These are phyloP conservation scores for Zymoseptoria crescenta DNA, from an alignment of 2,329 filamentous ascomycete species.

Conservation along the genomic window DNA sequence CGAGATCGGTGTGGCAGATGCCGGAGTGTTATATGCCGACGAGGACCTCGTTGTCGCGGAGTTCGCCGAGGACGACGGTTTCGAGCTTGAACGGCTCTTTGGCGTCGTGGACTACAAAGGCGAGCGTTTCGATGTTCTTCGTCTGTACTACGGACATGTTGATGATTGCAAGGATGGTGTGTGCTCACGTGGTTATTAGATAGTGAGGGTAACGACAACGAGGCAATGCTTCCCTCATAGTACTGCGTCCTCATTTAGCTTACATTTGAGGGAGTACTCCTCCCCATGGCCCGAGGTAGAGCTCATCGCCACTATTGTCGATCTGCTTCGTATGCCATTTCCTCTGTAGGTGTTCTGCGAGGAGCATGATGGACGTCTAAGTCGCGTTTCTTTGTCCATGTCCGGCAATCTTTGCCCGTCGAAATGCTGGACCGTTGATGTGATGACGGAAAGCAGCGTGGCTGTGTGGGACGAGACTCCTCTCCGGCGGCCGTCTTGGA, in stretches of 20 bases:
- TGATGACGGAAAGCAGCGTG: too few species aligned
- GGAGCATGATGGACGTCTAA: too few species aligned
- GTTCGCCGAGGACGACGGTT: constrained; percentile 8
- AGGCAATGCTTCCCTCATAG: not conserved
- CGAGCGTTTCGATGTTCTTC: constrained; percentile 2
- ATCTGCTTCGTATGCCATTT: not conserved
- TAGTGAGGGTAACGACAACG: not conserved
- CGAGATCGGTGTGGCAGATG: constrained; percentile 20
- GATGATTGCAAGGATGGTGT: not conserved
- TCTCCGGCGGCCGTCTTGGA: too few species aligned
- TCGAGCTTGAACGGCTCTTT: constrained; percentile 16
- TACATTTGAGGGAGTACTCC: not conserved
- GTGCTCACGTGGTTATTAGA: not conserved
- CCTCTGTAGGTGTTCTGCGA: too few species aligned
- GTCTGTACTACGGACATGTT: not conserved
- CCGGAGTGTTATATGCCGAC: constrained; percentile 18
- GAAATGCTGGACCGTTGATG: too few species aligned
- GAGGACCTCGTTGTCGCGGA: constrained; percentile 14
- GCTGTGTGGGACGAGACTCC: too few species aligned
- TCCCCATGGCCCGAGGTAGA: not conserved
- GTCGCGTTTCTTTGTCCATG: too few species aligned
- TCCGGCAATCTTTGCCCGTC: too few species aligned
- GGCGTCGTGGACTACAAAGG: constrained; percentile 12
- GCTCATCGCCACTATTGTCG: not conserved
- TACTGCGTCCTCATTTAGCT: not conserved